These are phyloP conservation scores for Exophiala sp. DNA, from an alignment of 2,329 filamentous ascomycete species.

Conservation along the genomic window DNA sequence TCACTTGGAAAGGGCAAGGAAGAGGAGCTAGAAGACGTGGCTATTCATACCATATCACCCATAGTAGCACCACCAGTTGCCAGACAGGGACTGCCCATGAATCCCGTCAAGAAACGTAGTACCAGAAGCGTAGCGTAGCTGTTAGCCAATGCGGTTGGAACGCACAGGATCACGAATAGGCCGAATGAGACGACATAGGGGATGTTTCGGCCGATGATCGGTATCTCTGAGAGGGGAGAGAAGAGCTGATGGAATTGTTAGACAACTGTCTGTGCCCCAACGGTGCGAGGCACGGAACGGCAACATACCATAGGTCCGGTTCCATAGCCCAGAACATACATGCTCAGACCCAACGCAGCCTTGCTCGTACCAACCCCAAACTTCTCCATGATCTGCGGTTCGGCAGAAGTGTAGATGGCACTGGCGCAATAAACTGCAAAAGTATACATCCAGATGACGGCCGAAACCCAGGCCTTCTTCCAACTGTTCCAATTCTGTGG, in stretches of 20 bases:
- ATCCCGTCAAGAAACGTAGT: conserved; percentile 58
- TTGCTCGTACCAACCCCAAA: conserved; percentile 32
- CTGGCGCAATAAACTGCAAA: conserved; percentile 35
- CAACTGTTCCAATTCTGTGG: conserved; percentile 38
- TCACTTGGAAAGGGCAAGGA: not conserved
- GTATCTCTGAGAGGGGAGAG: conserved; percentile 62
- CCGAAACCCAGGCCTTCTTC: conserved; percentile 30
- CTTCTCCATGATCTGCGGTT: conserved; percentile 27
- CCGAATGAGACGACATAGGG: conserved; percentile 63
- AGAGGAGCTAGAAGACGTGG: not conserved
- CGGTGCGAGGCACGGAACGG: not conserved
- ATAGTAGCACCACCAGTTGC: conserved; percentile 51
- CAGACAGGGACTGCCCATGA: conserved; percentile 61
- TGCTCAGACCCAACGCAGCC: conserved; percentile 33
- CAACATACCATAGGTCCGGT: conserved; percentile 37
- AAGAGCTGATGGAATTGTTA: conserved; percentile 40
- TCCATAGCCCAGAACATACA: conserved; percentile 43
- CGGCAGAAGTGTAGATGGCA: conserved; percentile 33
- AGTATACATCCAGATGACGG: conserved; percentile 22
- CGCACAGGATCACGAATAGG: conserved; percentile 60
- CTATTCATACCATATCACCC: conserved; percentile 34
- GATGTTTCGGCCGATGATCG: conserved; percentile 59
- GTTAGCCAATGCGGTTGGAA: conserved; percentile 57
- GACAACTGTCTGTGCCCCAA: not conserved
- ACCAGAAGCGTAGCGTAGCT: conserved; percentile 61